Evolutionary conservation across 2,329 filamentous ascomycete genomes (phyloP), one percentile per base, ranked within the genome.

Genomic region (Fusarium oxysporum): DNA sequence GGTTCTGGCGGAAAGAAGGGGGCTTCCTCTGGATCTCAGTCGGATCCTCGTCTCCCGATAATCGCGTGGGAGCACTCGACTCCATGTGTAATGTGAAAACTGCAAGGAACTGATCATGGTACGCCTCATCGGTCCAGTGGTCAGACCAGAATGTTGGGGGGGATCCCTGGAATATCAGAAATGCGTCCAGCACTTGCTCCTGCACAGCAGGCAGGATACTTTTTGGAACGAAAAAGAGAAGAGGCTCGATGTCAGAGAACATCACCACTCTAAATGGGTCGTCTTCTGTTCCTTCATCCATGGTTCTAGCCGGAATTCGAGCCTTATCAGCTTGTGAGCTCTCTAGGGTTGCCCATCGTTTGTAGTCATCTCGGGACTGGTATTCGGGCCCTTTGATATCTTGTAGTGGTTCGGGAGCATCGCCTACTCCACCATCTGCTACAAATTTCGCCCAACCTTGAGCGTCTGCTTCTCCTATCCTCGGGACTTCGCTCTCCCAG

Each of bases 191-290:
- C 1, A 97, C 80, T 33, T 86, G 79, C 14, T 80, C 76, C 12
- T 79, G 81, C 2, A 88, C 77, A 5, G 67, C 66, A 62, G 78
- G 61, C 64, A 85, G 73, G 32, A 78, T 78, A 9, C 60, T 37
- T 0, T 71, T 56, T 0, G 89, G 88, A 8, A 92, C 80, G 55
- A 83, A 76, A 37, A 90, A 83, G 4, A 97, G 78, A 33, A 92
- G 86, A 1, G 88, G 85, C 69, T 90, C 83, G 25, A 98, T 85
- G 79, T 98, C 96, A 0, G 90, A 89, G 74, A 91, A 95, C 77
- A 98, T 89, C 50, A 97, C 88, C 7, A 96, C 89, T 40, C 95
- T 89, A 73, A 93, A 97, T 1, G 94, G 93, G 77, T 98, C 96
- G 65, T 95, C 92, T 71, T 94, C 92, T 21, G 88, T 89, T 4